Evolutionary conservation across 2,329 filamentous ascomycete genomes (phyloP).

Genomic region (Phyllosticta paracitricarpa): DNA sequence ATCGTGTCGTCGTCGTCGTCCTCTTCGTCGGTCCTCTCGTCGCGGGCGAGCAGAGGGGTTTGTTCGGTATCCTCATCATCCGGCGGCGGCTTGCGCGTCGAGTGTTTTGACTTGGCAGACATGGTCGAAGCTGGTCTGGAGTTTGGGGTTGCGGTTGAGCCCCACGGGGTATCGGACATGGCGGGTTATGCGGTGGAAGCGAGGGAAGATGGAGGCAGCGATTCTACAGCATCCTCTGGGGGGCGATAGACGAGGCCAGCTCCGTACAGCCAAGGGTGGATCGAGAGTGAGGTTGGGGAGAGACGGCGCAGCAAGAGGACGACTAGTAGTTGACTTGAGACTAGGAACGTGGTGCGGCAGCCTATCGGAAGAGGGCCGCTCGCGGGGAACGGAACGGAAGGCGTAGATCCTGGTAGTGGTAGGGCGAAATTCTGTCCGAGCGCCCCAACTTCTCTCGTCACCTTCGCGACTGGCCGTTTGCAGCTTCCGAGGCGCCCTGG

Average conservation of each 20-base stretch:
- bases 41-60: conserved; percentile 29
- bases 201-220: neutral
- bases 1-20: conserved; percentile 15
- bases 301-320: neutral
- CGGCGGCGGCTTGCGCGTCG: conserved; percentile 11
- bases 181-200: neutral
- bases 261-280: neutral
- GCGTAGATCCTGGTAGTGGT: neutral
- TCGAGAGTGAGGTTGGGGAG: neutral
- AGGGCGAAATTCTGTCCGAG: neutral
- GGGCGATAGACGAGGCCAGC: neutral
- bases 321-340: neutral
- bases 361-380: neutral
- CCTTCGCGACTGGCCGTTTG: neutral
- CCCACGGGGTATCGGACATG: conserved; percentile 28
- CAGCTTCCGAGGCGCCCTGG: neutral
- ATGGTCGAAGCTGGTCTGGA: conserved; percentile 28
- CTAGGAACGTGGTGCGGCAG: neutral
- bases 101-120: conserved; percentile 26
- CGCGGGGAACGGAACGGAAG: neutral
- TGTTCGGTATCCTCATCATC: conserved; percentile 21
- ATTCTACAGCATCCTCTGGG: neutral
- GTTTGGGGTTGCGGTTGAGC: conserved; percentile 26
- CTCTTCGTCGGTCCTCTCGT: conserved; percentile 15
- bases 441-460: neutral